phyloP scores from a whole-genome alignment of 1,284 basidiomycete genomes.

The Tetrapyrgos nigripes region DNA sequence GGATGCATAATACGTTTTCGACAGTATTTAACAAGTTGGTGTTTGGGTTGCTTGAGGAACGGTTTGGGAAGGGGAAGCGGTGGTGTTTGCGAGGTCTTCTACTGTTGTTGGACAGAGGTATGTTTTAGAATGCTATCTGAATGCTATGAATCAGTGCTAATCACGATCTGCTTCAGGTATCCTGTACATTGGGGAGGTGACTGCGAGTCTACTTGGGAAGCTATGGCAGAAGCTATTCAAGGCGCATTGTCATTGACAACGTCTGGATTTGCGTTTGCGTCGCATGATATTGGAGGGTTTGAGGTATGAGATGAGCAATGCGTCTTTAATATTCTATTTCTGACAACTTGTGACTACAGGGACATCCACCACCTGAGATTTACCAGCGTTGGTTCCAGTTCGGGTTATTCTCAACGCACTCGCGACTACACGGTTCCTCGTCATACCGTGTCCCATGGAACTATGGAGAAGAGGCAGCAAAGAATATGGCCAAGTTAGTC shows the following conservation, averaged over 20 bases:
- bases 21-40: slow-evolving; percentile 76
- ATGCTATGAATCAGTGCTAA: slow-evolving; percentile 14
- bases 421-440: slow-evolving; percentile 72
- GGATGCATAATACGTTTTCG: slow-evolving; percentile 71
- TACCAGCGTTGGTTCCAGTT: slow-evolving; percentile 83
- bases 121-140: slow-evolving; percentile 25
- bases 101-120: slow-evolving; percentile 74
- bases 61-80: slow-evolving; percentile 71
- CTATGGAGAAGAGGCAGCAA: slow-evolving; percentile 74
- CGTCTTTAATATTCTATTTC: no score
- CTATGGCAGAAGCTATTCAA: slow-evolving; percentile 77
- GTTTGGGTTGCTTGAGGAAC: slow-evolving; percentile 62
- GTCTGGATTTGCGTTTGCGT: slow-evolving; percentile 75
- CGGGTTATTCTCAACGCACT: slow-evolving; percentile 73
- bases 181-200: slow-evolving; percentile 78
- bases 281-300: slow-evolving; percentile 81
- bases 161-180: slow-evolving; percentile 25
- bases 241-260: slow-evolving; percentile 70
- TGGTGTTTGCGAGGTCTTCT: slow-evolving; percentile 72
- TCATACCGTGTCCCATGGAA: slow-evolving; percentile 82
- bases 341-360: slow-evolving; percentile 40
- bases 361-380: slow-evolving; percentile 71
- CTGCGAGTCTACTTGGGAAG: slow-evolving; percentile 79
- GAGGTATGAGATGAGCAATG: slow-evolving; percentile 45
- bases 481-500: slow-evolving; percentile 68